phyloP scores from a whole-genome alignment of 345 rosid species.

The Turritis glabra region DNA sequence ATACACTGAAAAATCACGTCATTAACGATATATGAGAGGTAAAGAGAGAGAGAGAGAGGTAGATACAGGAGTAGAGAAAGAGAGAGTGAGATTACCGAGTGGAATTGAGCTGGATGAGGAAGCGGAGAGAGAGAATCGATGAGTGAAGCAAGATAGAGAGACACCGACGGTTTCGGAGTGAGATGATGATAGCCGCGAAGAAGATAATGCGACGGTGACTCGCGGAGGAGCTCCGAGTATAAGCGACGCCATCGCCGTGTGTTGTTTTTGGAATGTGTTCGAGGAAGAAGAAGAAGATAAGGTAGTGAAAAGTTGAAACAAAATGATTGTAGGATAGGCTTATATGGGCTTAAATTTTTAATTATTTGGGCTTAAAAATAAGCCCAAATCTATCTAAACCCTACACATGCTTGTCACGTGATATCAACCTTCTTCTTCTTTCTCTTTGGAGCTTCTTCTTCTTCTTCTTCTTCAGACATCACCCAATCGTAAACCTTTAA shows the following conservation, averaged over 20 bases:
- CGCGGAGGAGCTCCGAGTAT: slow-evolving; percentile 51
- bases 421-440: background rate
- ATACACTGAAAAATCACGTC: slow-evolving; percentile 47
- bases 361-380: background rate
- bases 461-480: background rate
- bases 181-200: slow-evolving; percentile 48
- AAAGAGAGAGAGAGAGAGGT: background rate
- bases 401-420: slow-evolving; percentile 41
- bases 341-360: slow-evolving; percentile 5
- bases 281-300: slow-evolving; percentile 35
- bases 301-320: background rate
- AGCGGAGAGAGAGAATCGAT: slow-evolving; percentile 41
- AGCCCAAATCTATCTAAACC: slow-evolving; percentile 12
- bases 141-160: slow-evolving; percentile 38
- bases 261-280: slow-evolving; percentile 13
- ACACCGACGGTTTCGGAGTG: slow-evolving; percentile 51
- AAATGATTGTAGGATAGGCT: background rate
- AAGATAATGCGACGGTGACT: slow-evolving; percentile 20
- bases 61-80: background rate
- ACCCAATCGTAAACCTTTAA: background rate
- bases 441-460: background rate
- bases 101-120: slow-evolving; percentile 44
- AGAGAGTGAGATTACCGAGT: slow-evolving; percentile 36
- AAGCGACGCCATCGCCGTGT: slow-evolving; percentile 56
- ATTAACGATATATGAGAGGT: background rate